Evolutionary conservation across 2,329 filamentous ascomycete species (phyloP).

Genomic region (Colletotrichum sp.): DNA sequence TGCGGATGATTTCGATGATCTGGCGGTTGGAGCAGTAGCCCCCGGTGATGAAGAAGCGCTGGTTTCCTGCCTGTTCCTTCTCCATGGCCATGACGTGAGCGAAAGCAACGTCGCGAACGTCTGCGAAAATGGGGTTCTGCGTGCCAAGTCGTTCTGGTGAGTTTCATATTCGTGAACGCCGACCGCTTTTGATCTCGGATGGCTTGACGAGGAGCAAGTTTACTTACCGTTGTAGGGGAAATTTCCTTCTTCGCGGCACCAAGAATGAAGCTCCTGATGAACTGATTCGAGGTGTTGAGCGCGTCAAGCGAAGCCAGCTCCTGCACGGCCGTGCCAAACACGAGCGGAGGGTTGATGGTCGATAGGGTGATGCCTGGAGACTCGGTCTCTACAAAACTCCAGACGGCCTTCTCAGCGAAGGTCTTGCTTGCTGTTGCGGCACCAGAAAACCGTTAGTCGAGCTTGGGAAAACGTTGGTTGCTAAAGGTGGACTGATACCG

Average conservation of each 20-base stretch:
- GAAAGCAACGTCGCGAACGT: not conserved
- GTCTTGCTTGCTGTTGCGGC: slow-evolving; percentile 51
- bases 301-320: slow-evolving; percentile 47
- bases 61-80: not conserved
- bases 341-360: slow-evolving; percentile 59
- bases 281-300: slow-evolving; percentile 55
- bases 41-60: not conserved
- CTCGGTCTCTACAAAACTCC: slow-evolving; percentile 51
- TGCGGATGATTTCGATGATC: not conserved
- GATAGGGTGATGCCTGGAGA: slow-evolving; percentile 53
- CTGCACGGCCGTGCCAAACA: slow-evolving; percentile 58
- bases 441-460: slow-evolving; percentile 43
- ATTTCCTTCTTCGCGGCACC: not conserved
- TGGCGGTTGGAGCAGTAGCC: not conserved
- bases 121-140: not conserved
- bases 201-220: not conserved
- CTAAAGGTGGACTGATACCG: not conserved
- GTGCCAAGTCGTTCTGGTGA: not conserved
- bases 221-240: not conserved
- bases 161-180: not conserved
- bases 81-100: not conserved
- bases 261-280: not conserved
- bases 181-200: not conserved
- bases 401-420: slow-evolving; percentile 55
- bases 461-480: slow-evolving; percentile 33